Evolutionary conservation across 2,329 filamentous ascomycete species (phyloP).

Genomic region (Lachnellula occidentalis): DNA sequence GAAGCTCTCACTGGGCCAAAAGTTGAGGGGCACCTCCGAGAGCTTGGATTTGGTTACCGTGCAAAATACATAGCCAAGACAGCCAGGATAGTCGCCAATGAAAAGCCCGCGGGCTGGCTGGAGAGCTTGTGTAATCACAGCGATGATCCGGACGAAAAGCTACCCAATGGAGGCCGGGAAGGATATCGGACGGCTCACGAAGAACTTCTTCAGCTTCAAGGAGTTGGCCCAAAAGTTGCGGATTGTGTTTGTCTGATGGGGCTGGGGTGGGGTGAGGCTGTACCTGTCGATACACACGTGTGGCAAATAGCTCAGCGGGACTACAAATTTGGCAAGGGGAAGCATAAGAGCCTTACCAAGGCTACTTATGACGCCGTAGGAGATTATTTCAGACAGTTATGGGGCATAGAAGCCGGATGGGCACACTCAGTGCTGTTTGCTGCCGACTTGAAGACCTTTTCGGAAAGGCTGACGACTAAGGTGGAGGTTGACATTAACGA

Average conservation of each 20-base stretch:
- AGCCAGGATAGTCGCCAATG: slow-evolving; percentile 64
- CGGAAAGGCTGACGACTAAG: slow-evolving; percentile 49
- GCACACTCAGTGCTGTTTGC: slow-evolving; percentile 96
- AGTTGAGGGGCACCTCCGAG: slow-evolving; percentile 76
- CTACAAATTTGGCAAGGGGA: slow-evolving; percentile 83
- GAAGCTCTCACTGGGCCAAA: slow-evolving; percentile 62
- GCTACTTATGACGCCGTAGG: slow-evolving; percentile 84
- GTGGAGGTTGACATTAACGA: slow-evolving; percentile 43
- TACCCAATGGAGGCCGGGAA: slow-evolving; percentile 42
- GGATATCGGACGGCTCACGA: slow-evolving; percentile 76
- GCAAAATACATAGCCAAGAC: slow-evolving; percentile 90
- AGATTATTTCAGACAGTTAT: slow-evolving; percentile 81
- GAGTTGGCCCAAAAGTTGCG: slow-evolving; percentile 93
- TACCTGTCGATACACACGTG: slow-evolving; percentile 95
- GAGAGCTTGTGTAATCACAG: slow-evolving; percentile 75
- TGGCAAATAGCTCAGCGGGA: slow-evolving; percentile 98
- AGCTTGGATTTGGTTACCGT: slow-evolving; percentile 88
- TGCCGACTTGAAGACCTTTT: slow-evolving; percentile 81
- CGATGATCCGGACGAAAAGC: slow-evolving; percentile 46
- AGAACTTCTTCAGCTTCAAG: slow-evolving; percentile 70
- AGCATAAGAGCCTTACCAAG: slow-evolving; percentile 81
- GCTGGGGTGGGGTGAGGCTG: slow-evolving; percentile 88
- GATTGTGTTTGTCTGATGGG: slow-evolving; percentile 98
- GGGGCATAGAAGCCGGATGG: slow-evolving; percentile 95
- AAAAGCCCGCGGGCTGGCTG: slow-evolving; percentile 70